Base-by-base conservation (phyloP, 2,329 filamentous ascomycete genomes). In the Erysiphe pulchra region DNA sequence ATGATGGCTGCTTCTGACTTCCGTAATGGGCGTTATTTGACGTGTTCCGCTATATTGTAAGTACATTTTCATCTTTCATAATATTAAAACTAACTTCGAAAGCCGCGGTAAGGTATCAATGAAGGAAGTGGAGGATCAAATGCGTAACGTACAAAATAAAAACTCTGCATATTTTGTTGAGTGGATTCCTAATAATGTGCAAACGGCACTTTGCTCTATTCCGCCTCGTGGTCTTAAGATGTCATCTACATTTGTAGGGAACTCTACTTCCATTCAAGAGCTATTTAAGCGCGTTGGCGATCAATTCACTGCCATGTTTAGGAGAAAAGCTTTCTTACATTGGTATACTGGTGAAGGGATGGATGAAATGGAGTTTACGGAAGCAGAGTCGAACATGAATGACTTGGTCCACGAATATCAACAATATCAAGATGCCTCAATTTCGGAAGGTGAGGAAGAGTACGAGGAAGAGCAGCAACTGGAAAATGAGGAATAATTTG, bases 291-390 rank as follows among this genome's bases (percentile, higher is more conserved):
- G 90, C 77, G 73, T 98, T 58, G 90, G 90, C 63, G 90, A 98
- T 68, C 90, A 98, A 71, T 98, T 98, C 77, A 86, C 80, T 69
- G 90, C 86, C 64, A 98, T 98, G 90, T 98, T 98, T 80, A 77
- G 90, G 71, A 85, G 90, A 70, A 98, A 95, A 82, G 90, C 90
- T 78, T 98, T 98, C 85, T 83, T 98, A 77, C 90, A 95, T 74
- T 98, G 90, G 90, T 98, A 98, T 72, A 98, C 90, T 77, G 86
- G 86, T 62, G 90, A 98, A 76, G 90, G 90, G 71, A 98, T 98
- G 90, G 90, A 98, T 69, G 90, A 98, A 80, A 95, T 98, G 90
- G 90, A 98, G 73, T 98, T 98, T 74, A 98, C 90, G 63, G 90
- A 98, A 76, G 90, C 90, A 58, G 90, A 98, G 79, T 92, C 83